Evolutionary conservation across 441 rosid genomes (phyloP), one percentile per base, ranked within the genome.

Genomic region (Cnidoscolus chayamansa): DNA sequence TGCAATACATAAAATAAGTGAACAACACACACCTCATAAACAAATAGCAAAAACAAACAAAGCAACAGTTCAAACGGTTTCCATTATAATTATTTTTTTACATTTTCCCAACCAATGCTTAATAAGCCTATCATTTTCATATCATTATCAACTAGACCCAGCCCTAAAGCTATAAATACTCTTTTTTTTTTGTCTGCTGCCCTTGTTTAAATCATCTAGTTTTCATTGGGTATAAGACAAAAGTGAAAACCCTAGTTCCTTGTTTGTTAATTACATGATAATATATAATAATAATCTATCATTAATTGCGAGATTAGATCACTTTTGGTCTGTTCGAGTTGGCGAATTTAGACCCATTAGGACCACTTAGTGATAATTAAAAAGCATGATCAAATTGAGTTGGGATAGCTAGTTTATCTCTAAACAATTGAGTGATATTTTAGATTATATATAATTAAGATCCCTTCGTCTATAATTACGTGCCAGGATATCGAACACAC

Each of bases 401-500:
- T 80, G 84, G 72, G 81, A 62, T 17, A 35, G 40, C 40, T 68
- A 19, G 43, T 35, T 43, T 17, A 12, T 40, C 59, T 72, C 55
- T 55, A 49, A 74, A 70, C 74, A 75, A 71, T 71, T 50, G 71
- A 75, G 45, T 40, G 45, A 40, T 40, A 63, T 45, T 30, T 66
- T 73, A 13, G 70, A 25, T 11, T 58, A 45, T 8, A 16, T 69
- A 31, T 68, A 25, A 25, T 25, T 25, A 68, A 76, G 77, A 84
- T 84, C 79, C 76, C 17, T 61, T 76, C 12, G 65, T 77, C 77
- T 70, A 79, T 76, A 78, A 74, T 78, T 78, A 80, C 85, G 82
- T 82, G 87, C 81, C 84, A 80, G 80, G 75, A 80, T 80, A 80
- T 76, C 64, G 55, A 78, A 68, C 79, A 25, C 81, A 74, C 59